Conservation (phyloP, 352 stramenopile genomes). For the Plasmopara viticola region DNA sequence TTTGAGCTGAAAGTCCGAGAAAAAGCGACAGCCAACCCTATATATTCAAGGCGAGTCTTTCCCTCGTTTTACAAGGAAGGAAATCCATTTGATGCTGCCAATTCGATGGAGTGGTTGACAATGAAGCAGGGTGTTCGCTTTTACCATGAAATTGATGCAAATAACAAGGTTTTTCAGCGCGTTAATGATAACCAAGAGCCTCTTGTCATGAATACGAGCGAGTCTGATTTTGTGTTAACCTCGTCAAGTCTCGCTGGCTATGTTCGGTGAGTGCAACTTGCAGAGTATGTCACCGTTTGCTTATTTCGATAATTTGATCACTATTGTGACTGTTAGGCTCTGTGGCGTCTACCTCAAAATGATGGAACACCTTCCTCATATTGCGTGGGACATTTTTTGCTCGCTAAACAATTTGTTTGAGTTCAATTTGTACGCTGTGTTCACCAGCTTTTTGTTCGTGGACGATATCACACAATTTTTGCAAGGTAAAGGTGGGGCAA, state of each 20-base stretch:
- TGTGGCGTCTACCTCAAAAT: conserved; percentile 84
- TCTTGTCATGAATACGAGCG: conserved; percentile 27
- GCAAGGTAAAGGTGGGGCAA: conserved; percentile 22
- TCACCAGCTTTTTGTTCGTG: conserved; percentile 53
- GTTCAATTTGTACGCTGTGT: conserved; percentile 72
- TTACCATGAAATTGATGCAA: conserved; percentile 24
- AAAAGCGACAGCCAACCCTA: conserved; percentile 40
- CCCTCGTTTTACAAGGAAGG: conserved; percentile 49
- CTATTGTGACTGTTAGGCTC: conserved; percentile 31
- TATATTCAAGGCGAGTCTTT: conserved; percentile 66
- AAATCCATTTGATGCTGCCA: conserved; percentile 56
- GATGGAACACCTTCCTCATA: conserved; percentile 75
- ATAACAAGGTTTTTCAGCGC: conserved; percentile 6
- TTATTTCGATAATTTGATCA: background rate
- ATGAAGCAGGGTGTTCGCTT: conserved; percentile 55
- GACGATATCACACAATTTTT: conserved; percentile 49
- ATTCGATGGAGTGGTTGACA: conserved; percentile 49
- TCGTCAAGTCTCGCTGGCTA: conserved; percentile 68
- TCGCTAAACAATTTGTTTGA: conserved; percentile 75
- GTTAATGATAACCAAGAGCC: conserved; percentile 17
- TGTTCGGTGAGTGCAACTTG: conserved; percentile 38
- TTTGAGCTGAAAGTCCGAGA: conserved; percentile 46
- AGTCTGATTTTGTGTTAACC: conserved; percentile 62
- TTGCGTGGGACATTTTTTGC: conserved; percentile 62
- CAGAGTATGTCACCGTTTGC: background rate